Conservation (phyloP, 805 yeast genomes). For the Lipomyces anomalus region DNA sequence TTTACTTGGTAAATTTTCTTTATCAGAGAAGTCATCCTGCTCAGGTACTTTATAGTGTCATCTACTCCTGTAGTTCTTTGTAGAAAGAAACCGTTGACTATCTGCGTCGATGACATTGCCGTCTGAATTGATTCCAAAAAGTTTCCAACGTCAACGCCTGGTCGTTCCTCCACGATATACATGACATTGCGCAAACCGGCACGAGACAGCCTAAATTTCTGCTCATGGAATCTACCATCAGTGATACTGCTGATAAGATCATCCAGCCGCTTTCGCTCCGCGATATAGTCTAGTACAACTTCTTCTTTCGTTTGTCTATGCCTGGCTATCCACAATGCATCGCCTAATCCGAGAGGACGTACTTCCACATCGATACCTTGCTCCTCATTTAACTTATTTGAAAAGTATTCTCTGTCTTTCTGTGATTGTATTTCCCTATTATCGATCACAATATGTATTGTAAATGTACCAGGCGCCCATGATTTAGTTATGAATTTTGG, state of each 20-base stretch:
- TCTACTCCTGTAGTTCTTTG: conserved; percentile 66
- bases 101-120: conserved; percentile 62
- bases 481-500: conserved; percentile 13
- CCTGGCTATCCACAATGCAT: conserved; percentile 81
- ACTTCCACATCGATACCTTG: conserved; percentile 49
- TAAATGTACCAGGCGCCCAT: conserved; percentile 63
- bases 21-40: conserved; percentile 45
- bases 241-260: conserved; percentile 76
- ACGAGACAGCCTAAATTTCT: conserved; percentile 66
- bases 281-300: conserved; percentile 71
- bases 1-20: conserved; percentile 33
- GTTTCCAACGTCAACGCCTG: conserved; percentile 36
- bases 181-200: conserved; percentile 63
- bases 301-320: conserved; percentile 52
- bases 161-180: conserved; percentile 75
- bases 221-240: conserved; percentile 88
- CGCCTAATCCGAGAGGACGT: conserved; percentile 71
- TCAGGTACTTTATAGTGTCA: conserved; percentile 61
- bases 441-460: conserved; percentile 62
- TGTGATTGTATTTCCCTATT: conserved; percentile 73
- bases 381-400: conserved; percentile 43
- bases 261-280: conserved; percentile 84
- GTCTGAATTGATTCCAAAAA: conserved; percentile 62
- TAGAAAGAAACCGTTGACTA: conserved; percentile 60
- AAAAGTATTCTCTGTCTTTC: conserved; percentile 65